Evolutionary conservation across 176 grass and related monocot genomes (phyloP).

Genomic region (Cenchrus purpureus): DNA sequence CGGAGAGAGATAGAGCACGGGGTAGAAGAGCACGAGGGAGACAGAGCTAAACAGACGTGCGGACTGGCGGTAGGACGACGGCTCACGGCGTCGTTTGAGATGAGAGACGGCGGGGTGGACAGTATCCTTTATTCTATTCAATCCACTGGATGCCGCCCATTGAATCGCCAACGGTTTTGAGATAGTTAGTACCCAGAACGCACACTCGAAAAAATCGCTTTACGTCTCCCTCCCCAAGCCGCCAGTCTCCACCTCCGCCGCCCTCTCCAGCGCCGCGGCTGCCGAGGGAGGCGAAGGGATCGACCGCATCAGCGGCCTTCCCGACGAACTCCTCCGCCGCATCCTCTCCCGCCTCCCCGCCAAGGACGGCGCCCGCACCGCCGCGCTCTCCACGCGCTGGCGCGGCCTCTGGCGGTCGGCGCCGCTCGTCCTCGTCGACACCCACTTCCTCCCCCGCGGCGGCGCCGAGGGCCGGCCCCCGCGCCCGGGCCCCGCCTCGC

Average conservation of each 20-base stretch:
- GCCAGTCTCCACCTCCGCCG: background rate
- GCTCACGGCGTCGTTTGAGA: too few species aligned
- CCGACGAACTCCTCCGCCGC: conserved; percentile 14
- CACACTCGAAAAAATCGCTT: too few species aligned
- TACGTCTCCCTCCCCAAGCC: background rate
- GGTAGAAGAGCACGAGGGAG: too few species aligned
- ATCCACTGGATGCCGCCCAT: too few species aligned
- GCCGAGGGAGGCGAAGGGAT: background rate
- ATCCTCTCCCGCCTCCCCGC: conserved; percentile 21
- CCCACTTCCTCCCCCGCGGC: conserved; percentile 18
- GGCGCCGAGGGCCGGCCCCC: background rate
- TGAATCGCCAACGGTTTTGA: too few species aligned
- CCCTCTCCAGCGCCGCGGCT: background rate
- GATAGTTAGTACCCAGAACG: too few species aligned
- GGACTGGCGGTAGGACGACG: too few species aligned
- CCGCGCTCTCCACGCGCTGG: conserved; percentile 38
- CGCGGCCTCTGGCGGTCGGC: conserved; percentile 19
- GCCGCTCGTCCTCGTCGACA: conserved; percentile 40
- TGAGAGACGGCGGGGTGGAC: too few species aligned
- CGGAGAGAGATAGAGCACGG: too few species aligned
- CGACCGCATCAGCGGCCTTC: conserved; percentile 32
- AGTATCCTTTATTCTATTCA: too few species aligned
- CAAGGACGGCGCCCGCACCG: conserved; percentile 38
- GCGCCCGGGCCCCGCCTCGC: background rate
- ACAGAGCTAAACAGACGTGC: too few species aligned